phyloP scores from a whole-genome alignment of 352 stramenopile genomes.

The Phytophthora pluvialis region DNA sequence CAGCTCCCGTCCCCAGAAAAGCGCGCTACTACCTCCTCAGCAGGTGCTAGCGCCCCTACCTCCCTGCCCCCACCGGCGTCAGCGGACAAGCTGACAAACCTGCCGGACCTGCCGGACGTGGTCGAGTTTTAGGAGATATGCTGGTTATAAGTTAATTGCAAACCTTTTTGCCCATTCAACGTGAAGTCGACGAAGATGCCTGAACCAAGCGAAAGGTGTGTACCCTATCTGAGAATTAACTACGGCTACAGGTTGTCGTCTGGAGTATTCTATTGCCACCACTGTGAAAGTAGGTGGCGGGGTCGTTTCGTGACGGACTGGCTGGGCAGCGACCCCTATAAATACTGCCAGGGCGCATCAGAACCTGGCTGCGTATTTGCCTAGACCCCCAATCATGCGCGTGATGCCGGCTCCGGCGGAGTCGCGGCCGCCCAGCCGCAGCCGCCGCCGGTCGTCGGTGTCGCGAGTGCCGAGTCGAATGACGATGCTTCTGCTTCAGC shows the following conservation, averaged over 20 bases:
- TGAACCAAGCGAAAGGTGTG: not conserved
- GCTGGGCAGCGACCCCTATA: slow-evolving; percentile 6
- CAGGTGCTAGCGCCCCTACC: slow-evolving; percentile 28
- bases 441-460: slow-evolving; percentile 35
- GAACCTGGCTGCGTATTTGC: slow-evolving; percentile 15
- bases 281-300: not conserved
- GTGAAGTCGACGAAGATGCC: too few species aligned
- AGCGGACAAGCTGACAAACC: slow-evolving; percentile 29
- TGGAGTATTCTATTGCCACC: too few species aligned
- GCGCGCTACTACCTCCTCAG: slow-evolving; percentile 26
- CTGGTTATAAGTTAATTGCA: slow-evolving; percentile 44
- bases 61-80: slow-evolving; percentile 19
- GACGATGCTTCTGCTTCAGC: slow-evolving; percentile 33
- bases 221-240: too few species aligned
- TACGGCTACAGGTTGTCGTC: too few species aligned
- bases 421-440: slow-evolving; percentile 18
- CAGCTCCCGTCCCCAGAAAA: slow-evolving; percentile 47
- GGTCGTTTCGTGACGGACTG: slow-evolving; percentile 24
- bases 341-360: slow-evolving; percentile 13
- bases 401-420: slow-evolving; percentile 23
- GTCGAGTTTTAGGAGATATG: slow-evolving; percentile 47
- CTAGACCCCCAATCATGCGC: slow-evolving; percentile 14
- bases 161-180: slow-evolving; percentile 17
- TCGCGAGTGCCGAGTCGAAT: slow-evolving; percentile 15
- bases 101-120: slow-evolving; percentile 64